phyloP scores from a whole-genome alignment of 108 stramenopile species.

The Nitzschia inconspicua region DNA sequence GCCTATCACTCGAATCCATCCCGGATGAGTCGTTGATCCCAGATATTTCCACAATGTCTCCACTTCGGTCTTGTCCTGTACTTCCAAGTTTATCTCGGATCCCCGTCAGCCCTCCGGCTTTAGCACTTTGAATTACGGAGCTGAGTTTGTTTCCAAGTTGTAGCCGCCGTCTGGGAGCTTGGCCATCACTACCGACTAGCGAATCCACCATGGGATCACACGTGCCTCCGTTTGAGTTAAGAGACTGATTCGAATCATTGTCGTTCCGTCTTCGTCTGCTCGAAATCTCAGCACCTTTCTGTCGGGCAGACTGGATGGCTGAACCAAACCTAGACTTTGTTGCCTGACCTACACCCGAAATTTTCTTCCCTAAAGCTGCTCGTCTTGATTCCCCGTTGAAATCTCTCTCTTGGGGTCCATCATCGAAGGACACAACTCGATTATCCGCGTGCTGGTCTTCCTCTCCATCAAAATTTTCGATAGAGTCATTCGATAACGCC shows the following conservation, averaged over 20 bases:
- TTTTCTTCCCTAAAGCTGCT: conserved; percentile 16
- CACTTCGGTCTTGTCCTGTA: not conserved
- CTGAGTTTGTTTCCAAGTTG: conserved; percentile 34
- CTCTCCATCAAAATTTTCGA: not conserved
- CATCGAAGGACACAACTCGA: not conserved
- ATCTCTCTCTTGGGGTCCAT: not conserved
- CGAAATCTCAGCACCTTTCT: conserved; percentile 25
- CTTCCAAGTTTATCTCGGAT: conserved; percentile 4
- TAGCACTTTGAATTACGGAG: conserved; percentile 33
- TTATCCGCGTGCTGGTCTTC: not conserved
- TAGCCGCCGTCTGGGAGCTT: not conserved
- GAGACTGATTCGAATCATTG: not conserved
- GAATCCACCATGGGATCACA: not conserved
- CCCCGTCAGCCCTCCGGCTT: not conserved
- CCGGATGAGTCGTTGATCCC: not conserved
- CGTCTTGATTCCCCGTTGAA: conserved; percentile 6
- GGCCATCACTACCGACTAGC: not conserved
- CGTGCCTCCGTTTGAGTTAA: not conserved
- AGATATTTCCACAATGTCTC: not conserved
- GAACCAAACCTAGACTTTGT: conserved; percentile 37
- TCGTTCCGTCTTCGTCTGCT: not conserved
- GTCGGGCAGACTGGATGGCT: conserved; percentile 31
- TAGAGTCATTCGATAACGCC: not conserved
- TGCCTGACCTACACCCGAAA: conserved; percentile 25
- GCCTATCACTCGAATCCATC: not conserved